Evolutionary conservation across 1,284 basidiomycete species (phyloP).

Genomic region (Ustilago sp.): DNA sequence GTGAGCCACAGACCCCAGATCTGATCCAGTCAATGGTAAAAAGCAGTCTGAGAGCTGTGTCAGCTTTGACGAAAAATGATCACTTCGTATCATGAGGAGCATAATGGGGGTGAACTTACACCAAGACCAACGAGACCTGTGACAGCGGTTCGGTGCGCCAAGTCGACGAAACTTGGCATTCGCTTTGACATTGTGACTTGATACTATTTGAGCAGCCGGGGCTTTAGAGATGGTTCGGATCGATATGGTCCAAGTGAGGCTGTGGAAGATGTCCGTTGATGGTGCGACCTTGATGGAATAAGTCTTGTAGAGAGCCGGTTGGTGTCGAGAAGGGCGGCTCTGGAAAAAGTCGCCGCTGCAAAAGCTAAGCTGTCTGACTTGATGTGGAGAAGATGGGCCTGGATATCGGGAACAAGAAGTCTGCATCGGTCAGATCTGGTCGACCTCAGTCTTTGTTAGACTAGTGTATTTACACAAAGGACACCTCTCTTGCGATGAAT

Average conservation of each 20-base stretch:
- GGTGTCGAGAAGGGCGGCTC: background rate
- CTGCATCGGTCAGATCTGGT: background rate
- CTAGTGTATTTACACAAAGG: no score
- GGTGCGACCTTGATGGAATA: background rate
- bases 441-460: background rate
- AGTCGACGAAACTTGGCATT: constrained; percentile 52
- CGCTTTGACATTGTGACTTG: constrained; percentile 38
- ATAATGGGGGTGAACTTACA: constrained; percentile 39
- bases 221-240: background rate
- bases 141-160: constrained; percentile 60
- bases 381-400: constrained; percentile 22
- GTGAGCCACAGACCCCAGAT: constrained; percentile 66
- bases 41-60: background rate
- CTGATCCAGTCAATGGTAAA: constrained; percentile 18
- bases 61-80: background rate
- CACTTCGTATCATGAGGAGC: background rate
- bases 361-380: constrained; percentile 7
- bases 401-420: background rate
- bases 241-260: background rate
- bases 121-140: constrained; percentile 60
- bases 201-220: background rate
- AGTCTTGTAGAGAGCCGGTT: background rate
- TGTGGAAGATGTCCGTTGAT: background rate
- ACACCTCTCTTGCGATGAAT: background rate
- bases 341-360: constrained; percentile 13